Evolutionary conservation across 768 basidiomycete species (phyloP).

Genomic region (Cyclocybe aegerita): DNA sequence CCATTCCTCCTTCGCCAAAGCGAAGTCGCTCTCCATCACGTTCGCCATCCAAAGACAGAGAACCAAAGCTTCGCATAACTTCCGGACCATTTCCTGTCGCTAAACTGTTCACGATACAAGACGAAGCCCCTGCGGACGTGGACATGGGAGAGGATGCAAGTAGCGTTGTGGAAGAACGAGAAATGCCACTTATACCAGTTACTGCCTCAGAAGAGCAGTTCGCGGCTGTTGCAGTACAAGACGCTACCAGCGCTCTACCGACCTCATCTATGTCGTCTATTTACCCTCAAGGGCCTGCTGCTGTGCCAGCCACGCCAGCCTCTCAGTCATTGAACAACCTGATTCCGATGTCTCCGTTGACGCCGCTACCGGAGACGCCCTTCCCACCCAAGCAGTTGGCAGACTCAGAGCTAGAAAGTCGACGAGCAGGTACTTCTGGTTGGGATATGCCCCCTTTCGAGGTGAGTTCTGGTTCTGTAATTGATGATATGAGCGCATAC

Average conservation of each 20-base stretch:
- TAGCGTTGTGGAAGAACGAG: constrained; percentile 22
- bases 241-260: constrained; percentile 2
- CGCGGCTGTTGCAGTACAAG: background rate
- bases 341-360: constrained; percentile 37
- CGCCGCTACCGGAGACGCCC: constrained; percentile 53
- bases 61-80: constrained; percentile 30
- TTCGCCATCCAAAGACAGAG: constrained; percentile 43
- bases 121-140: constrained; percentile 20
- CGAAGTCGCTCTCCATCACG: constrained; percentile 36
- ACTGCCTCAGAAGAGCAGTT: background rate
- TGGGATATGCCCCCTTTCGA: constrained; percentile 20
- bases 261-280: constrained; percentile 1
- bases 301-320: constrained; percentile 18
- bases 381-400: constrained; percentile 17
- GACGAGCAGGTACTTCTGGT: constrained; percentile 17
- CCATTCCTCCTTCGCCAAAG: constrained; percentile 40
- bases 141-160: constrained; percentile 19
- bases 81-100: constrained; percentile 12
- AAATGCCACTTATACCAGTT: constrained; percentile 9
- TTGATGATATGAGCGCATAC: background rate
- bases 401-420: constrained; percentile 14
- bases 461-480: constrained; percentile 16
- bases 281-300: background rate
- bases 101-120: constrained; percentile 23
- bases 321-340: constrained; percentile 16